Percentiles rank a stretch among this genome's conserved stretches.
Conservation (phyloP, 1,284 basidiomycete genomes). For the Malassezia caprae region DNA sequence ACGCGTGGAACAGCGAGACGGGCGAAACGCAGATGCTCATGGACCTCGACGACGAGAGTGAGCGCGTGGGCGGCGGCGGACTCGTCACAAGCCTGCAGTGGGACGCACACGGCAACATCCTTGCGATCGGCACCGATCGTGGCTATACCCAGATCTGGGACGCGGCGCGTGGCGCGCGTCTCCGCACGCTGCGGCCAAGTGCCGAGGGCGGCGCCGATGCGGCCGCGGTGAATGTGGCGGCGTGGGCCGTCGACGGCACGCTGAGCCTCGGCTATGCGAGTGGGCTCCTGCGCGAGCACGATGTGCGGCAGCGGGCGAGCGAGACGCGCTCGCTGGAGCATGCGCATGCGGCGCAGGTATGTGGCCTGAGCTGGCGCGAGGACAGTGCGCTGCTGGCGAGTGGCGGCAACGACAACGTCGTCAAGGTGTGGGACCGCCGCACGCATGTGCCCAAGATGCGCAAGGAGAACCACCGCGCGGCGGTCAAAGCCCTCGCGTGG, state of each 20-base stretch:
- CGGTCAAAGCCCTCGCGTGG: constrained; percentile 69
- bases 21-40: constrained; percentile 67
- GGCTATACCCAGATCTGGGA: constrained; percentile 97
- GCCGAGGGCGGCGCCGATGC: constrained; percentile 38
- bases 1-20: constrained; percentile 74
- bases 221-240: constrained; percentile 28
- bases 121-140: constrained; percentile 72
- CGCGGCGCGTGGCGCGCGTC: constrained; percentile 64
- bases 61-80: constrained; percentile 40
- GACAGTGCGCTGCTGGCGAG: constrained; percentile 69
- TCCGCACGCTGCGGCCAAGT: constrained; percentile 57
- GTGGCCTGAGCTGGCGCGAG: constrained; percentile 41
- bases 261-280: constrained; percentile 37
- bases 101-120: constrained; percentile 73
- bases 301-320: constrained; percentile 37
- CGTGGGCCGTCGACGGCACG: constrained; percentile 43
- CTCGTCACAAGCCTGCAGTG: constrained; percentile 70
- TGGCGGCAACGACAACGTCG: constrained; percentile 90
- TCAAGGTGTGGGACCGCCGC: constrained; percentile 80
- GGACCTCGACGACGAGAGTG: constrained; percentile 32
- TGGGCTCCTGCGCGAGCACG: constrained; percentile 44
- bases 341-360: constrained; percentile 40
- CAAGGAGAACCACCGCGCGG: constrained; percentile 58
- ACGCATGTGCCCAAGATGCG: constrained; percentile 81
- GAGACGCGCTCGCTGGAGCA: constrained; percentile 35